These are phyloP conservation scores for Salvia miltiorrhiza DNA, from an alignment of 257 asterid genomes.

Conservation along the genomic window DNA sequence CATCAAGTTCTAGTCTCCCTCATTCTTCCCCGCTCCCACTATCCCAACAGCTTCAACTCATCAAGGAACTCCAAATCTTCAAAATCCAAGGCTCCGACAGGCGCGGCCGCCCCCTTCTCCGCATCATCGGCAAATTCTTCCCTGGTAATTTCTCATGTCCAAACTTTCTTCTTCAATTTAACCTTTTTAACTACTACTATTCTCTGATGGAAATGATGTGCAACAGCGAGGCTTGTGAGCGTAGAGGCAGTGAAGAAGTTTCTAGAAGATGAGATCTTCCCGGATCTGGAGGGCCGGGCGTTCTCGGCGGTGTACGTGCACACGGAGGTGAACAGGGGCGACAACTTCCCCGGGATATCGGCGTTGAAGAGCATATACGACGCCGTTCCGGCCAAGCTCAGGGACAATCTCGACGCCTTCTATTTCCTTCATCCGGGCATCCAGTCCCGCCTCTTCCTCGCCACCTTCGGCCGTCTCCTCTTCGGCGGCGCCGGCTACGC, in stretches of 20 bases:
- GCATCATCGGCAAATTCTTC: conserved; percentile 63
- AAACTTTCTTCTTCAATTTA: no score
- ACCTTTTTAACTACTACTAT: neutral
- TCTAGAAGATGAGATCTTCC: conserved; percentile 54
- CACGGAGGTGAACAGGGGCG: conserved; percentile 50
- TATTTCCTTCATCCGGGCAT: conserved; percentile 80
- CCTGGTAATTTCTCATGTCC: conserved; percentile 43
- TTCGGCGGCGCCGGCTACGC: conserved; percentile 41
- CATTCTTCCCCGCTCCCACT: conserved; percentile 26
- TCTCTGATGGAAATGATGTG: neutral
- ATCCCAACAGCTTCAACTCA: conserved; percentile 47
- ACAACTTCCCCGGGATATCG: conserved; percentile 68
- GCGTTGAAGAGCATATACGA: conserved; percentile 48
- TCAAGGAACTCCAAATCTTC: conserved; percentile 51
- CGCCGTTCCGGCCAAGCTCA: conserved; percentile 45
- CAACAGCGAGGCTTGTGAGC: conserved; percentile 48
- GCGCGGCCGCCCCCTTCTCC: conserved; percentile 56
- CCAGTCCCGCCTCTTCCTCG: conserved; percentile 75
- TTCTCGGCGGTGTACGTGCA: conserved; percentile 71
- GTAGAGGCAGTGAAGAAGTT: conserved; percentile 49
- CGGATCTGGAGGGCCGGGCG: conserved; percentile 35
- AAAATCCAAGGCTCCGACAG: conserved; percentile 74
- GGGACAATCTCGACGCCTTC: conserved; percentile 42
- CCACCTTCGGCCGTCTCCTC: conserved; percentile 65
- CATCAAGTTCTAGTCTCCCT: neutral